Percentiles rank a stretch among this genome's conserved stretches.
phyloP scores from a whole-genome alignment of 257 asterid genomes.

The Plantago major region DNA sequence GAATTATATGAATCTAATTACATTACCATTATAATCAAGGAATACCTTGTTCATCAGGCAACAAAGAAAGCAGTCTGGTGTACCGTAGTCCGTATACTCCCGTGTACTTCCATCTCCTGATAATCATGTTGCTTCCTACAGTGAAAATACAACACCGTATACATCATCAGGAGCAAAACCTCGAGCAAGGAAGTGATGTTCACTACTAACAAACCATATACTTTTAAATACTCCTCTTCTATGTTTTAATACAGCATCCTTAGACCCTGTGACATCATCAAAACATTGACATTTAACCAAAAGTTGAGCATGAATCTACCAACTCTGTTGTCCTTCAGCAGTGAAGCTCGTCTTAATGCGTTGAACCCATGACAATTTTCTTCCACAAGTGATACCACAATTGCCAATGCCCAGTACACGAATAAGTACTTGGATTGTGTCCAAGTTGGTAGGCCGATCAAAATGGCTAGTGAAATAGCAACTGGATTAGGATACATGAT shows the following conservation, averaged over 20 bases:
- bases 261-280: slow-evolving; percentile 18
- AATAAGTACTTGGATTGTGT: slow-evolving; percentile 20
- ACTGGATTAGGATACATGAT: slow-evolving; percentile 1
- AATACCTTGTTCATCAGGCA: slow-evolving; percentile 9
- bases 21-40: too few species aligned
- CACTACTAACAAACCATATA: not conserved
- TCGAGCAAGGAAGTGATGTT: slow-evolving; percentile 18
- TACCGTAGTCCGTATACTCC: slow-evolving; percentile 11
- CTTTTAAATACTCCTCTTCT: too few species aligned
- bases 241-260: too few species aligned
- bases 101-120: slow-evolving; percentile 28
- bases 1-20: too few species aligned
- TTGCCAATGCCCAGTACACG: slow-evolving; percentile 18
- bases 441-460: slow-evolving; percentile 1
- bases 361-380: slow-evolving; percentile 34
- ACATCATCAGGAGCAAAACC: slow-evolving; percentile 19
- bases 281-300: too few species aligned
- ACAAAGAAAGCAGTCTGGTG: slow-evolving; percentile 14
- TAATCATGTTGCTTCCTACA: slow-evolving; percentile 33
- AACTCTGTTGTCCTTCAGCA: too few species aligned
- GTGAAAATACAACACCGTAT: slow-evolving; percentile 29
- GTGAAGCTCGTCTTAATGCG: slow-evolving; percentile 27
- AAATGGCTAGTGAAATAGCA: not conserved
- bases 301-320: too few species aligned
- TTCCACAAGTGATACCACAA: slow-evolving; percentile 35